Base-by-base conservation (phyloP, 2,329 filamentous ascomycete species). In the Pseudogymnoascus sp. region DNA sequence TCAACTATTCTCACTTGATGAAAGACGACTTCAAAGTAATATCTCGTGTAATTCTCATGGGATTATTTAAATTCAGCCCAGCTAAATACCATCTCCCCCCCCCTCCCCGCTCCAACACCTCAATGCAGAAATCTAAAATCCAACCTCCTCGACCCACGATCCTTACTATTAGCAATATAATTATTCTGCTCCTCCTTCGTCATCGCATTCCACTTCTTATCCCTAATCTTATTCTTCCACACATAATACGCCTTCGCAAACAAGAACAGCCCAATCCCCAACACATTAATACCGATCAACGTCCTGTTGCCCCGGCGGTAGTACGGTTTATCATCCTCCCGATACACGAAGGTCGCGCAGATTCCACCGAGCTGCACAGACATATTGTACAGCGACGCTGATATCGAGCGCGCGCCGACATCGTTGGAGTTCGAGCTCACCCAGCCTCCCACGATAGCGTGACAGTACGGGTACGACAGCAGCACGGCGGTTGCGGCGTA, bases 371-470 rank as follows among this genome's bases (percentile, higher is more conserved):
- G 71, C 66, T 79, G 78, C 2, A 77, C 74, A 25, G 74, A 75
- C 77, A 80, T 80, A 68, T 87, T 87, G 72, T 87, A 88, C 12
- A 85, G 72, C 0, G 83, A 85, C 0, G 84, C 81, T 0, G 83
- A 83, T 1, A 89, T 83, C 1, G 85, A 83, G 4, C 86, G 77
- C 1, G 83, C 83, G 8, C 86, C 79, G 7, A 89, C 85, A 1
- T 81, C 80, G 65, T 87, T 86, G 2, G 83, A 81, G 69, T 88
- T 89, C 62, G 82, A 77, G 3, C 76, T 78, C 63, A 77, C 77
- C 78, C 79, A 81, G 16, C 71, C 77, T 3, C 49, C 68, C 25
- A 68, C 65, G 45, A 71, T 71, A 25, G 70, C 70, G 35, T 72
- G 71, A 41, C 69, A 71, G 62, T 71, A 61, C n/a, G 64, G 60